Evolutionary conservation across 2,329 filamentous ascomycete genomes (phyloP).

Genomic region (Alternaria triticina): DNA sequence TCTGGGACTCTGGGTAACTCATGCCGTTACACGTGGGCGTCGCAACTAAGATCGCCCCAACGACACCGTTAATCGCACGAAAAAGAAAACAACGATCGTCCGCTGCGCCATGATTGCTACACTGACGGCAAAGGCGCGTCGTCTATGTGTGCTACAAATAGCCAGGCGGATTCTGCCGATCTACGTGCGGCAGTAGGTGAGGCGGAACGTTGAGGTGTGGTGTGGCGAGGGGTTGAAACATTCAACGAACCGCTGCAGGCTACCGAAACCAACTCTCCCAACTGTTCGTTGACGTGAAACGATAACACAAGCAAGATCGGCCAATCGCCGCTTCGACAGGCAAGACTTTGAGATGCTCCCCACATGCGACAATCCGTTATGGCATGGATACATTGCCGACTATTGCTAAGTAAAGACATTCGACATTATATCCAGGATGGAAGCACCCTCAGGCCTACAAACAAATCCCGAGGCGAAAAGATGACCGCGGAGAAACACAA

Average conservation of each 20-base stretch:
- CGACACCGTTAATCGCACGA: constrained; percentile 19
- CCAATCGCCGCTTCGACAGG: constrained; percentile 27
- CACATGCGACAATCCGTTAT: constrained; percentile 23
- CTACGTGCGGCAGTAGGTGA: constrained; percentile 27
- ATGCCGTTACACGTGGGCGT: constrained; percentile 31
- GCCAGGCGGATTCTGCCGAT: constrained; percentile 25
- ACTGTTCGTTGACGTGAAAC: constrained; percentile 30
- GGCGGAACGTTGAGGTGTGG: constrained; percentile 24
- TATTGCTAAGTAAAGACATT: constrained; percentile 31
- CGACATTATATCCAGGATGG: constrained; percentile 27
- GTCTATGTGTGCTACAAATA: constrained; percentile 34
- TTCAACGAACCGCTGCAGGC: constrained; percentile 30
- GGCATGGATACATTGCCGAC: constrained; percentile 22
- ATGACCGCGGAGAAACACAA: constrained; percentile 14
- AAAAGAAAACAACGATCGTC: neutral
- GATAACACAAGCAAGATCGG: constrained; percentile 23
- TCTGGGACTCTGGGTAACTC: constrained; percentile 10
- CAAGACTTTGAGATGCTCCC: constrained; percentile 20
- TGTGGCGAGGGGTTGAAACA: constrained; percentile 28
- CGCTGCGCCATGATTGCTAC: constrained; percentile 13
- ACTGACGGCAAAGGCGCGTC: constrained; percentile 24
- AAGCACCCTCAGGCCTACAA: constrained; percentile 17
- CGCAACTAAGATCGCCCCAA: constrained; percentile 13
- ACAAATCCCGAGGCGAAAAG: constrained; percentile 19
- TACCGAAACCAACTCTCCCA: constrained; percentile 37